Conservation (phyloP, 1,284 basidiomycete genomes). For the Xerocomus tenax region DNA sequence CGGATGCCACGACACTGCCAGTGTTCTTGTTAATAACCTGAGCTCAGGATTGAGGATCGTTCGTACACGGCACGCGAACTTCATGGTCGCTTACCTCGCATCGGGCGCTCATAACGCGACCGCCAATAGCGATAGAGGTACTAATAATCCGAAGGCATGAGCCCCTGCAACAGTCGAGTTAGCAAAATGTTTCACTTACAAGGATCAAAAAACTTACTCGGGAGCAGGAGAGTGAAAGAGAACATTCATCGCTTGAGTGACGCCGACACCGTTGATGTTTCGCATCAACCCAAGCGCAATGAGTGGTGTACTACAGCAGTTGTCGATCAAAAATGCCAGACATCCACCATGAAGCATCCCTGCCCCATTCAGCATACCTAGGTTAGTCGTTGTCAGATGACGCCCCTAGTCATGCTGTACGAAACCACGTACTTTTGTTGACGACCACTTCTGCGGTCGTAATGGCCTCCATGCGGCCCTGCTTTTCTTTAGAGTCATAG, state of each 20-base stretch:
- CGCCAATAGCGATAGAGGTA: constrained; percentile 57
- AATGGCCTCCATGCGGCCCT: constrained; percentile 46
- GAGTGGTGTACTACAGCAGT: constrained; percentile 58
- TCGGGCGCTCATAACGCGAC: constrained; percentile 56
- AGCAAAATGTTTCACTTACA: constrained; percentile 1
- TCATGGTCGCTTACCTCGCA: constrained; percentile 43
- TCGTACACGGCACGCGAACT: constrained; percentile 21
- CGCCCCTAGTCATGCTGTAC: background rate
- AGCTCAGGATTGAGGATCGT: constrained; percentile 6
- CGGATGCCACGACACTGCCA: constrained; percentile 52
- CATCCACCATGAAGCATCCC: constrained; percentile 66
- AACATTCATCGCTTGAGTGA: constrained; percentile 61
- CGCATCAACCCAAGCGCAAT: constrained; percentile 53
- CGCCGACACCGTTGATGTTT: constrained; percentile 60
- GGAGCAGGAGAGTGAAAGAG: constrained; percentile 60
- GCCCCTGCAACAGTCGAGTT: constrained; percentile 36
- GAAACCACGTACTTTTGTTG: constrained; percentile 40
- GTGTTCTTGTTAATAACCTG: constrained; percentile 51
- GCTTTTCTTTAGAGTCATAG: constrained; percentile 37
- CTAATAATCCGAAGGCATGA: constrained; percentile 50
- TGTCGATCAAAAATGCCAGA: constrained; percentile 62
- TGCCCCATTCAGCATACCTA: constrained; percentile 65
- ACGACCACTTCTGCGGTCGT: constrained; percentile 54
- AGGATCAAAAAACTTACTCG: constrained; percentile 34
- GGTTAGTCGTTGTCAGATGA: constrained; percentile 5